Percentiles rank a stretch among this genome's conserved stretches.
phyloP scores from a whole-genome alignment of 1,139 yeast species.

The Nadsonia starkeyi-henricii region DNA sequence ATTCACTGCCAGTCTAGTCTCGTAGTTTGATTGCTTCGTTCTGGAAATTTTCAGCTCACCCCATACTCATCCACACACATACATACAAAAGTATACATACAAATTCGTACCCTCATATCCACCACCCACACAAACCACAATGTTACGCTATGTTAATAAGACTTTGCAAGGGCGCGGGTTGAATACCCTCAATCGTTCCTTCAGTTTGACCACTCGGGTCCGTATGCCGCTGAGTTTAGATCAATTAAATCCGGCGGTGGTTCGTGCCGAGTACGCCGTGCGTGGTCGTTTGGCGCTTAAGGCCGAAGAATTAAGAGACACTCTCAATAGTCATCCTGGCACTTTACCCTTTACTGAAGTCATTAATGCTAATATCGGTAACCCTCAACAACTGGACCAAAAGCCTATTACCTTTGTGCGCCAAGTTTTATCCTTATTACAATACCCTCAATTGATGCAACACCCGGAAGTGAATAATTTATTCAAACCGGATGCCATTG shows the following conservation, averaged over 20 bases:
- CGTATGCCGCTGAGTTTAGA: constrained; percentile 19
- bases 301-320: constrained; percentile 67
- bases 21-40: no score
- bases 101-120: background rate
- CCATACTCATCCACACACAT: no score
- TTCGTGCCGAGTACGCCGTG: constrained; percentile 88
- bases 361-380: constrained; percentile 87
- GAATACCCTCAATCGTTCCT: background rate
- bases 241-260: constrained; percentile 59
- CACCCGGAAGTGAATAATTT: constrained; percentile 18
- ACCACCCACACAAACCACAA: background rate
- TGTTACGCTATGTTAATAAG: no score
- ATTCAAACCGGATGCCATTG: constrained; percentile 62
- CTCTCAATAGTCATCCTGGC: constrained; percentile 37
- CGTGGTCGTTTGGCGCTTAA: constrained; percentile 86
- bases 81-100: background rate
- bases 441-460: constrained; percentile 60
- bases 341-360: constrained; percentile 66
- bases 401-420: constrained; percentile 90
- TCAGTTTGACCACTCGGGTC: constrained; percentile 1
- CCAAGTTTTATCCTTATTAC: constrained; percentile 73
- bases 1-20: no score
- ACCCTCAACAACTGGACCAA: constrained; percentile 93
- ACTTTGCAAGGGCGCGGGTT: no score
- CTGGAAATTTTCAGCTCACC: no score